These are phyloP conservation scores for Capsella rubella DNA, from an alignment of 441 rosid genomes.

Conservation along the genomic window DNA sequence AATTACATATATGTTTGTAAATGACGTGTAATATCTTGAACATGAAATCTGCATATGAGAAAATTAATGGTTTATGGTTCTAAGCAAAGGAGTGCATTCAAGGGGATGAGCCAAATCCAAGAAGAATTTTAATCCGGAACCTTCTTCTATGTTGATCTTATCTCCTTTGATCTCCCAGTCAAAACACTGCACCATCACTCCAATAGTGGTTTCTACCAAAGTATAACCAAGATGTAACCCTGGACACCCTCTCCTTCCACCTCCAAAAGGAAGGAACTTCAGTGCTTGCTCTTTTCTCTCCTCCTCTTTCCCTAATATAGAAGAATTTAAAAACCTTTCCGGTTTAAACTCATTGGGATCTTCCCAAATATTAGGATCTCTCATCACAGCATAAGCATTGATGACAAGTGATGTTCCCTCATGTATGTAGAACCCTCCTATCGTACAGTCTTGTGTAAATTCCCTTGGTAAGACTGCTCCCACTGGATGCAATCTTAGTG, in stretches of 20 bases:
- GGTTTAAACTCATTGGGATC: slow-evolving; percentile 3
- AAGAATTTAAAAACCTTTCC: background rate
- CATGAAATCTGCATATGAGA: background rate
- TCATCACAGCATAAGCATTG: slow-evolving; percentile 1
- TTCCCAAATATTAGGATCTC: slow-evolving; percentile 1
- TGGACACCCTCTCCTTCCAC: background rate
- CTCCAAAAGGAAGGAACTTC: background rate
- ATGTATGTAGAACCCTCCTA: background rate
- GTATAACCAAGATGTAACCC: background rate
- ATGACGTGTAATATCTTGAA: background rate
- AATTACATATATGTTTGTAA: no score
- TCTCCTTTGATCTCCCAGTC: background rate
- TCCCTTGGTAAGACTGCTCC: slow-evolving; percentile 1
- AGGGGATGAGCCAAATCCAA: slow-evolving; percentile 3
- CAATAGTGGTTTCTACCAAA: background rate
- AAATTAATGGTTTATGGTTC: background rate
- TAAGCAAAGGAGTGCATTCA: background rate
- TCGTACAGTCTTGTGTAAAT: background rate
- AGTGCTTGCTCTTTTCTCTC: background rate
- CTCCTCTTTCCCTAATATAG: background rate
- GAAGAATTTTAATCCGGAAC: slow-evolving; percentile 1
- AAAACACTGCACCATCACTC: slow-evolving; percentile 3
- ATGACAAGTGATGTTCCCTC: slow-evolving; percentile 9
- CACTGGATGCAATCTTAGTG: slow-evolving; percentile 1
- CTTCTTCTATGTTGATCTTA: background rate